phyloP scores from a whole-genome alignment of 768 basidiomycete genomes.

The Lentinula aciculospora region DNA sequence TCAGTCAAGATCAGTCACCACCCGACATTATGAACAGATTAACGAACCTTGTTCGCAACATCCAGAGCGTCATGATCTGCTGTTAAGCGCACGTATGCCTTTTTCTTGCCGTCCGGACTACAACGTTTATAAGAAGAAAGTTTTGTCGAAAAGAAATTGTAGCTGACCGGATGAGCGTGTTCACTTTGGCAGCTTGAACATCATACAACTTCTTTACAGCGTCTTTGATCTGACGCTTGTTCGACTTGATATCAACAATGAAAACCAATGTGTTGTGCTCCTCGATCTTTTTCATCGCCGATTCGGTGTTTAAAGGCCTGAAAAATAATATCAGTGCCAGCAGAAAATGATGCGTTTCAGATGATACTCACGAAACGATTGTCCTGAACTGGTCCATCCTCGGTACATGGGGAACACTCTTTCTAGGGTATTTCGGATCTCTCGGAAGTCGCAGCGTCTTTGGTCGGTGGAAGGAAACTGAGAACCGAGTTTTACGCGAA shows the following conservation, averaged over 20 bases:
- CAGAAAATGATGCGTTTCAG: background rate
- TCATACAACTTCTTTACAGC: slow-evolving; percentile 99
- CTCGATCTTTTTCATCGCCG: slow-evolving; percentile 99
- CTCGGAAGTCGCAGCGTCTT: slow-evolving; percentile 86
- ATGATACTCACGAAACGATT: slow-evolving; percentile 70
- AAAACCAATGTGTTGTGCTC: slow-evolving; percentile 99
- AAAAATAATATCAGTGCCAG: background rate
- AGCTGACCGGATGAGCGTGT: slow-evolving; percentile 92
- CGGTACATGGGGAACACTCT: slow-evolving; percentile 86
- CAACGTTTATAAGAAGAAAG: background rate
- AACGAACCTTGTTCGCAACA: slow-evolving; percentile 89
- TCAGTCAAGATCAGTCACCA: background rate
- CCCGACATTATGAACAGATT: background rate
- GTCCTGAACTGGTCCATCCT: slow-evolving; percentile 97
- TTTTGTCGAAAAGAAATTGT: background rate
- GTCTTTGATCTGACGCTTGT: slow-evolving; percentile 99
- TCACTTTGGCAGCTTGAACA: slow-evolving; percentile 92
- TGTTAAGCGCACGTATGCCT: slow-evolving; percentile 95
- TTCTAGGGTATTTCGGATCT: slow-evolving; percentile 91
- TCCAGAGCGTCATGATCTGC: slow-evolving; percentile 96
- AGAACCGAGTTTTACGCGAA: slow-evolving; percentile 75
- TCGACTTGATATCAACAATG: slow-evolving; percentile 90
- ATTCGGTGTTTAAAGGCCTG: slow-evolving; percentile 90
- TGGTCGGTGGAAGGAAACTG: slow-evolving; percentile 93
- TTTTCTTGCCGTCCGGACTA: slow-evolving; percentile 98